phyloP scores from a whole-genome alignment of 2,329 filamentous ascomycete species.

The Ceratocystis alfenasii region DNA sequence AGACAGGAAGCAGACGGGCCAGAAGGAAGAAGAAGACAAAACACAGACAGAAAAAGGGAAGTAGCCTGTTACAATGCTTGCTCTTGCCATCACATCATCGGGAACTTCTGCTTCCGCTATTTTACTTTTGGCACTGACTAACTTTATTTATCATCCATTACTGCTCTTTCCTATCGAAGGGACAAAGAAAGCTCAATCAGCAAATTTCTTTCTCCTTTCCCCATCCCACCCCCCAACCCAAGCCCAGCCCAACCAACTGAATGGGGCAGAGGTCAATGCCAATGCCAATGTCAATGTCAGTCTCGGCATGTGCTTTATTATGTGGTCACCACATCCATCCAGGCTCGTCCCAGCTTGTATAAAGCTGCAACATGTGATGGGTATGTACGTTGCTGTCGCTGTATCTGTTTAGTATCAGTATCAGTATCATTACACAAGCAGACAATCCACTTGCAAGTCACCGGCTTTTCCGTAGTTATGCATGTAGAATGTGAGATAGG shows the following conservation, averaged over 20 bases:
- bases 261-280: background rate
- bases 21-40: background rate
- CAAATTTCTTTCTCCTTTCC: background rate
- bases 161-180: no score
- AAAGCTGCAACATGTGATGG: no score
- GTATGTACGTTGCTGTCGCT: no score
- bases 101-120: background rate
- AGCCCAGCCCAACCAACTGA: background rate
- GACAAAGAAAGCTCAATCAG: background rate
- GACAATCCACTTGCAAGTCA: background rate
- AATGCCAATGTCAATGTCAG: conserved; percentile 3
- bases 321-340: background rate
- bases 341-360: no score
- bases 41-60: background rate
- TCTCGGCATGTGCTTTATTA: background rate
- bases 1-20: no score
- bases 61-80: background rate
- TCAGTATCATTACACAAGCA: background rate
- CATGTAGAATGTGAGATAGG: background rate
- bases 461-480: background rate
- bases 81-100: background rate
- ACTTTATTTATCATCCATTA: background rate
- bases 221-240: background rate
- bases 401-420: background rate
- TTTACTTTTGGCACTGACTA: background rate